Conservation (phyloP, 768 basidiomycete genomes). For the Daedaleopsis sinensis region DNA sequence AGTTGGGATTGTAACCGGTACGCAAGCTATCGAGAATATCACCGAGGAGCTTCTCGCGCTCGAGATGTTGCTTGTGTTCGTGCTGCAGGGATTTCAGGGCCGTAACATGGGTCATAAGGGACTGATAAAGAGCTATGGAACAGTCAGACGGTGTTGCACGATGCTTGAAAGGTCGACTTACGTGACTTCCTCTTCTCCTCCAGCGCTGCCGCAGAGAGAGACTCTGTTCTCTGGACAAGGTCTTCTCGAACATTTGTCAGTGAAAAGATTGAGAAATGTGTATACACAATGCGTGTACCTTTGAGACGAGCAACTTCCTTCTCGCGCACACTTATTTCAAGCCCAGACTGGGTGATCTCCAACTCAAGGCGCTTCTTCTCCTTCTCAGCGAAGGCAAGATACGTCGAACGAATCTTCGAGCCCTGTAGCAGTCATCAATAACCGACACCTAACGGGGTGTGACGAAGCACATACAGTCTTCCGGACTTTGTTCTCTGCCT, state of each 20-base stretch:
- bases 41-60: conserved; percentile 76
- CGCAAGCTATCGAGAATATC: conserved; percentile 83
- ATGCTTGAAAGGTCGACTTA: conserved; percentile 40
- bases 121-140: conserved; percentile 75
- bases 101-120: conserved; percentile 70
- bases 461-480: conserved; percentile 63
- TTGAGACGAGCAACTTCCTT: conserved; percentile 73
- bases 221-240: conserved; percentile 77
- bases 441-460: neutral
- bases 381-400: conserved; percentile 84
- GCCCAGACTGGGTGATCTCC: conserved; percentile 51
- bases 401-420: conserved; percentile 87
- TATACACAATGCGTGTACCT: conserved; percentile 46
- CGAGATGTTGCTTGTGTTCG: conserved; percentile 71
- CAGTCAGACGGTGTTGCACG: conserved; percentile 1
- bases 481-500: conserved; percentile 75
- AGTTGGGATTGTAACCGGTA: conserved; percentile 94
- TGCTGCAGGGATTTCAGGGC: conserved; percentile 78
- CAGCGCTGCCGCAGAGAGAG: conserved; percentile 75
- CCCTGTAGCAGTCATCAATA: conserved; percentile 52
- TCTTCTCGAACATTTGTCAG: conserved; percentile 44
- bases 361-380: conserved; percentile 85
- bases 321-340: conserved; percentile 65
- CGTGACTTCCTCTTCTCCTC: conserved; percentile 88
- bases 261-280: neutral